These are phyloP conservation scores for Venturia oleaginea DNA, from an alignment of 2,329 filamentous ascomycete species.

Conservation along the genomic window DNA sequence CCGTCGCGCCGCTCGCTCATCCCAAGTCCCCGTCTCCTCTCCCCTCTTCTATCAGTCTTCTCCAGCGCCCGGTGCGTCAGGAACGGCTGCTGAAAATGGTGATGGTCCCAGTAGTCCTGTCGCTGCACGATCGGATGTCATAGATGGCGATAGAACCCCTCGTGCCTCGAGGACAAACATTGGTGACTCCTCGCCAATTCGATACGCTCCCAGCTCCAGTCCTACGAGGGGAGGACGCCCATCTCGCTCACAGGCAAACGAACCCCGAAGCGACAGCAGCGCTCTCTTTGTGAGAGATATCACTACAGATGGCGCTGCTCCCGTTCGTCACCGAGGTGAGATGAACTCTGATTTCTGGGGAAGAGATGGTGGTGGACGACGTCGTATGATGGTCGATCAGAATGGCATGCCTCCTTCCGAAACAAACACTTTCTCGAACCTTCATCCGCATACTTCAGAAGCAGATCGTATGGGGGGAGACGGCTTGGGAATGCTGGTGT, in stretches of 20 bases:
- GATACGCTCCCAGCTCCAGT: slow-evolving; percentile 84
- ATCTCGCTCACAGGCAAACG: slow-evolving; percentile 32
- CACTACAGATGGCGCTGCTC: slow-evolving; percentile 40
- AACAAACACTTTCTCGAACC: slow-evolving; percentile 54
- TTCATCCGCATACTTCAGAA: slow-evolving; percentile 81
- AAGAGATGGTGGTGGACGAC: slow-evolving; percentile 39
- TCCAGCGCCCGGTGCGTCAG: slow-evolving; percentile 35
- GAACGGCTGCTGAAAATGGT: slow-evolving; percentile 26
- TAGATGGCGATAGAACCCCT: slow-evolving; percentile 60
- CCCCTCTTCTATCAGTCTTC: slow-evolving; percentile 70
- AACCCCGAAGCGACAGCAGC: slow-evolving; percentile 63
- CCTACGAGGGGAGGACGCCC: slow-evolving; percentile 12
- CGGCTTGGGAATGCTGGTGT: slow-evolving; percentile 68
- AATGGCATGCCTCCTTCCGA: slow-evolving; percentile 54
- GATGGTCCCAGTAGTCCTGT: slow-evolving; percentile 21
- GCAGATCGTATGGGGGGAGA: slow-evolving; percentile 76
- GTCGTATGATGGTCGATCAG: slow-evolving; percentile 55
- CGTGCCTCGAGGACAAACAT: slow-evolving; percentile 48
- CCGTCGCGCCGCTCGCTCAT: slow-evolving; percentile 43
- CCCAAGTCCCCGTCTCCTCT: slow-evolving; percentile 57
- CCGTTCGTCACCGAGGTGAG: slow-evolving; percentile 66
- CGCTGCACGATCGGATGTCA: slow-evolving; percentile 32
- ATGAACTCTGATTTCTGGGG: slow-evolving; percentile 71
- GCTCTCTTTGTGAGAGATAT: slow-evolving; percentile 71
- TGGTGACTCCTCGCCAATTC: slow-evolving; percentile 82